These are phyloP conservation scores for Posidonia oceanica DNA, from an alignment of 116 monocot species.

Conservation along the genomic window DNA sequence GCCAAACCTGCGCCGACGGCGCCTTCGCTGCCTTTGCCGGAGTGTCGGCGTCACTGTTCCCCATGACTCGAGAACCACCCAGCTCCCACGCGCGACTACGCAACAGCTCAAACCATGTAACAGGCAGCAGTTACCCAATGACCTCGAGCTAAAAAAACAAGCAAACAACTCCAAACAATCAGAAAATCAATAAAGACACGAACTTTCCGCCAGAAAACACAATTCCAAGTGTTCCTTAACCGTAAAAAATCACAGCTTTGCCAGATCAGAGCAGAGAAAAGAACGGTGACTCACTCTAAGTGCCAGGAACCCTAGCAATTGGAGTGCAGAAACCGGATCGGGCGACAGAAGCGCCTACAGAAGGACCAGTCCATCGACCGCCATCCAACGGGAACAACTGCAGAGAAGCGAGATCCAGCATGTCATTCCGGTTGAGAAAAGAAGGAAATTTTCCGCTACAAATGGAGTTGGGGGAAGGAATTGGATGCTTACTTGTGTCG, in stretches of 20 bases:
- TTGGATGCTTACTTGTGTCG: not conserved
- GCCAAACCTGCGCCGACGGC: slow-evolving; percentile 13
- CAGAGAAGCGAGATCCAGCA: too few relatives aligned
- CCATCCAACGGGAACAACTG: too few relatives aligned
- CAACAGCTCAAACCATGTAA: not conserved
- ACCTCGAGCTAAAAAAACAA: not conserved
- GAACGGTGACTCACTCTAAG: not conserved
- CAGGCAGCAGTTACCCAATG: not conserved
- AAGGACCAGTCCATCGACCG: too few relatives aligned
- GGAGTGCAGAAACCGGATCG: not conserved
- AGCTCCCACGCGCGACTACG: not conserved
- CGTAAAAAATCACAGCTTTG: not conserved
- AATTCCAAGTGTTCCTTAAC: not conserved
- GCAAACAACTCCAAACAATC: not conserved
- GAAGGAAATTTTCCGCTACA: not conserved
- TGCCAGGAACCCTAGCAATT: slow-evolving; percentile 2
- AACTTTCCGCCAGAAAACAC: not conserved
- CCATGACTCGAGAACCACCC: slow-evolving; percentile 17
- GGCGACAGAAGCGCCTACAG: not conserved
- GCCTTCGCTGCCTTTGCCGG: slow-evolving; percentile 20
- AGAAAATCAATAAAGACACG: not conserved
- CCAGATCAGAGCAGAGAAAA: not conserved
- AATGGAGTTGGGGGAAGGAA: not conserved
- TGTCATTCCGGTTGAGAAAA: not conserved
- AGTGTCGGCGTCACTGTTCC: slow-evolving; percentile 25